phyloP scores from a whole-genome alignment of 495 filamentous ascomycete species.

The Penicillium silybi region DNA sequence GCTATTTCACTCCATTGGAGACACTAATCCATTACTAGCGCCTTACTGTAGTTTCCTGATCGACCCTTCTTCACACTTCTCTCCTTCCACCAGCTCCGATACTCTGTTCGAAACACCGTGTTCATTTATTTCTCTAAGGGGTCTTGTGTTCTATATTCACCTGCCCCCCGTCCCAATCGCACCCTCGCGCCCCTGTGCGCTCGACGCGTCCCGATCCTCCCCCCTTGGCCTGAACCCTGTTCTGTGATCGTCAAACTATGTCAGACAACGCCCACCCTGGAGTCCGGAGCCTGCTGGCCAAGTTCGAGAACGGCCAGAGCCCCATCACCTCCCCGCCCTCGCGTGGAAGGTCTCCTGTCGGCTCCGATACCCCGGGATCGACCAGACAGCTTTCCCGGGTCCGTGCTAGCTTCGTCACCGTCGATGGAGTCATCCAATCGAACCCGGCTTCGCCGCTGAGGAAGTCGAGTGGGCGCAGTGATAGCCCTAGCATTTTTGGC shows the following conservation, averaged over 20 bases:
- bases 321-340: constrained; percentile 57
- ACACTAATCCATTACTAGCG: constrained; percentile 25
- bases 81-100: constrained; percentile 15
- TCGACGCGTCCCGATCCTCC: constrained; percentile 17
- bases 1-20: constrained; percentile 20
- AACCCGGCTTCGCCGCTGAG: constrained; percentile 33
- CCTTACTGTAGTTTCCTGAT: constrained; percentile 18
- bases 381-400: constrained; percentile 71
- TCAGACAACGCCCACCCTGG: constrained; percentile 46
- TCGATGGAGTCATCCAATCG: constrained; percentile 51
- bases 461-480: constrained; percentile 34
- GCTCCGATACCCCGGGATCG: constrained; percentile 38
- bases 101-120: constrained; percentile 15
- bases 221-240: constrained; percentile 14
- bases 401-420: constrained; percentile 76
- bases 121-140: constrained; percentile 15
- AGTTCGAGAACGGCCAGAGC: constrained; percentile 73
- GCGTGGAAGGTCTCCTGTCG: constrained; percentile 68
- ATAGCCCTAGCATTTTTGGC: constrained; percentile 29
- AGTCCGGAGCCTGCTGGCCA: constrained; percentile 74
- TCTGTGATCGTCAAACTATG: constrained; percentile 32
- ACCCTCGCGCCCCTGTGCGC: constrained; percentile 13
- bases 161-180: background rate
- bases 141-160: constrained; percentile 3
- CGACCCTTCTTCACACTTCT: constrained; percentile 18